phyloP scores from a whole-genome alignment of 306 rosid species.

The Sicyos baderoa region DNA sequence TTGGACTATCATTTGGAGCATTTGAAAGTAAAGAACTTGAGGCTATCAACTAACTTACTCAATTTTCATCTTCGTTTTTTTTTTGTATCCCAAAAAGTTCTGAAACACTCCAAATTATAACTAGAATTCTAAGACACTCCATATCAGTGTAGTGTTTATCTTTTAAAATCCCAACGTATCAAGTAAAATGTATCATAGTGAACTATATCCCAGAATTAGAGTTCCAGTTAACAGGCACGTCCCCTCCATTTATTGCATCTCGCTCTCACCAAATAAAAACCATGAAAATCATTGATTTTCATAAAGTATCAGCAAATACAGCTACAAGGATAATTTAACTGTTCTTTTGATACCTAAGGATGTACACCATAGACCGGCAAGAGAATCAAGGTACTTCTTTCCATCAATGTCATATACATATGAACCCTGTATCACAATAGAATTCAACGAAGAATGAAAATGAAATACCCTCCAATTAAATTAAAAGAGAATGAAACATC shows the following conservation, averaged over 20 bases:
- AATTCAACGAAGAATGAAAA: not conserved
- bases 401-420: slow-evolving; percentile 79
- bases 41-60: not conserved
- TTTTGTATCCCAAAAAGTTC: not conserved
- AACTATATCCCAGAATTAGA: no score
- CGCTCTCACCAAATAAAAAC: no score
- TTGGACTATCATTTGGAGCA: not conserved
- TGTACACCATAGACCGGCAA: slow-evolving; percentile 96
- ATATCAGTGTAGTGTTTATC: not conserved
- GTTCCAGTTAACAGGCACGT: no score
- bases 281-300: no score
- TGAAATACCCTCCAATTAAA: not conserved
- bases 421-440: slow-evolving; percentile 58
- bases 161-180: no score
- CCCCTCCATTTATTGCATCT: no score
- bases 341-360: slow-evolving; percentile 35
- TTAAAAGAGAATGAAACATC: not conserved
- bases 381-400: slow-evolving; percentile 80
- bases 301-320: not conserved
- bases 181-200: no score
- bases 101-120: not conserved
- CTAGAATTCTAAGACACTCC: not conserved
- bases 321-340: slow-evolving; percentile 1
- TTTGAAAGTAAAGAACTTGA: not conserved
- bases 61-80: not conserved